Evolutionary conservation across 148 eudicot species (phyloP).

Genomic region (Cornus controversa): DNA sequence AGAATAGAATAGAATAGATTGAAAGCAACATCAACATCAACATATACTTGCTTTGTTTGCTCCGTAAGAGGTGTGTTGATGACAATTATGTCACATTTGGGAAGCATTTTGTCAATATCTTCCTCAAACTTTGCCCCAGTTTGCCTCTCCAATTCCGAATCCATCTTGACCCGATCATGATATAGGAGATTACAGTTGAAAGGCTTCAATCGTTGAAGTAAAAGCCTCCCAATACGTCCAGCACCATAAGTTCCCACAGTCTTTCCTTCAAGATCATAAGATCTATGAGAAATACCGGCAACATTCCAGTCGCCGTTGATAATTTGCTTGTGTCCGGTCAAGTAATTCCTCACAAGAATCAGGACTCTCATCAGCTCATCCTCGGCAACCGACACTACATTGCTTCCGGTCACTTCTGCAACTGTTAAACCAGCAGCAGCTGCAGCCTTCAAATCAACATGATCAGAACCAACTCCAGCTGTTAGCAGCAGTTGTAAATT

Average conservation of each 20-base stretch:
- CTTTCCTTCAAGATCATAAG: slow-evolving; percentile 98
- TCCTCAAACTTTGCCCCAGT: slow-evolving; percentile 85
- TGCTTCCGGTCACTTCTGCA: slow-evolving; percentile 98
- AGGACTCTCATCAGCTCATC: slow-evolving; percentile 95
- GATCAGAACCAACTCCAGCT: slow-evolving; percentile 99
- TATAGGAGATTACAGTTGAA: slow-evolving; percentile 87
- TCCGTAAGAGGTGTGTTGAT: slow-evolving; percentile 88
- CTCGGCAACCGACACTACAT: slow-evolving; percentile 88
- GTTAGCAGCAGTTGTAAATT: slow-evolving; percentile 81
- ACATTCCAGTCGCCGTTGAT: slow-evolving; percentile 89
- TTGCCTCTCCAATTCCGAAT: slow-evolving; percentile 66
- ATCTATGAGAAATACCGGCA: slow-evolving; percentile 75
- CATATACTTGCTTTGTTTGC: slow-evolving; percentile 85
- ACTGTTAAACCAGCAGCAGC: slow-evolving; percentile 89
- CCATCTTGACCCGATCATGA: slow-evolving; percentile 88
- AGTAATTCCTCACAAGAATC: slow-evolving; percentile 75
- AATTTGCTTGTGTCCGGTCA: slow-evolving; percentile 87
- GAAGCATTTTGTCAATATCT: slow-evolving; percentile 86
- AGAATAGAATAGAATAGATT: too few relatives aligned
- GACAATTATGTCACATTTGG: slow-evolving; percentile 92
- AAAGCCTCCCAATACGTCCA: slow-evolving; percentile 84
- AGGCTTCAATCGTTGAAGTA: slow-evolving; percentile 89
- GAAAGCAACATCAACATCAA: too few relatives aligned
- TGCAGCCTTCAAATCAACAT: slow-evolving; percentile 90
- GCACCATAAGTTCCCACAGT: slow-evolving; percentile 94